phyloP scores from a whole-genome alignment of 129 eudicot genomes.

The Pseudognaphalium luteoalbum region DNA sequence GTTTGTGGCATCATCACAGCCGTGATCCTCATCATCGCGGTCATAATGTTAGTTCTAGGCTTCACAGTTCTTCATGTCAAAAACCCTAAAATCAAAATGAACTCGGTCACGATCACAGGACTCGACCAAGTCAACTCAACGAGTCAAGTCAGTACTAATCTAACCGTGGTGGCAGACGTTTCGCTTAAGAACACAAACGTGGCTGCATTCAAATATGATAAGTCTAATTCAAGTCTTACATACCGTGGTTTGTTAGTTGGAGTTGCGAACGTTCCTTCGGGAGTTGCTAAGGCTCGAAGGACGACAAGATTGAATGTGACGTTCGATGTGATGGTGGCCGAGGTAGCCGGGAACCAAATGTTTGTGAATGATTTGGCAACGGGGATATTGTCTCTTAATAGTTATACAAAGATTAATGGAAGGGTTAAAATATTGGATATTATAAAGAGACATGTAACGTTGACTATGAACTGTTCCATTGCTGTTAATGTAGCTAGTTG shows the following conservation, averaged over 20 bases:
- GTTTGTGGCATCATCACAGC: slow-evolving; percentile 58
- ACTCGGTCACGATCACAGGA: slow-evolving; percentile 41
- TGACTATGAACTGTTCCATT: slow-evolving; percentile 49
- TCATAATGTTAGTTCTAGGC: slow-evolving; percentile 36
- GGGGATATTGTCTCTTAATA: slow-evolving; percentile 34
- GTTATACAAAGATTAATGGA: slow-evolving; percentile 39
- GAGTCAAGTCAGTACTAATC: background rate
- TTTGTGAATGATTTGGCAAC: slow-evolving; percentile 35
- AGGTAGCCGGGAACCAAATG: slow-evolving; percentile 22
- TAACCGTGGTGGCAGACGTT: slow-evolving; percentile 49
- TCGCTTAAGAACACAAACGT: slow-evolving; percentile 59
- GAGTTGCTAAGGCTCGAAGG: slow-evolving; percentile 43
- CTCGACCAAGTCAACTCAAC: slow-evolving; percentile 15
- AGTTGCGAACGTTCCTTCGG: slow-evolving; percentile 35
- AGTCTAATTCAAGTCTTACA: slow-evolving; percentile 39
- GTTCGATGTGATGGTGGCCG: slow-evolving; percentile 36
- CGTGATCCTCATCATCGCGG: slow-evolving; percentile 32
- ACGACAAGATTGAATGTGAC: slow-evolving; percentile 40
- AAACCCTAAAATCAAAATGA: slow-evolving; percentile 45
- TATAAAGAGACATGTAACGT: slow-evolving; percentile 40
- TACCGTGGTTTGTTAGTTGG: slow-evolving; percentile 49
- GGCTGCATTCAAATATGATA: slow-evolving; percentile 45
- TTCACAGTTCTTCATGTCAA: slow-evolving; percentile 53
- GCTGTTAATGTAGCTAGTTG: slow-evolving; percentile 31
- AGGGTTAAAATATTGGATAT: slow-evolving; percentile 39